Evolutionary conservation across 345 rosid species (phyloP), one percentile per base, ranked within the genome.

Genomic region (Gossypium arboreum): DNA sequence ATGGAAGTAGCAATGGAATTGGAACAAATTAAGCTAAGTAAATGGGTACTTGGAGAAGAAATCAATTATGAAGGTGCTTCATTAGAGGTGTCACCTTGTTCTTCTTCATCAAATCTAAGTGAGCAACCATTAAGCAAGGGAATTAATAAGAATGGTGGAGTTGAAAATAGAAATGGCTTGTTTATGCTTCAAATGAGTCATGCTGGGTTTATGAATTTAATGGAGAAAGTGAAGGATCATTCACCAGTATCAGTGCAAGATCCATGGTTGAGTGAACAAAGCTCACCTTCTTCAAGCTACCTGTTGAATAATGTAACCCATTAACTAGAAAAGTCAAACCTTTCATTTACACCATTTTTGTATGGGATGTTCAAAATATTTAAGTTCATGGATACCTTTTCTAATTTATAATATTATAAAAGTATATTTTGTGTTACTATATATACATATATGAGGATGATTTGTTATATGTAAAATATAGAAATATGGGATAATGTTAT

Each of bases 1-100:
- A 74, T 47, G 17, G 93, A 91, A 78, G 87, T 91, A 20, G 85
- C 88, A 4, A 76, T 77, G 61, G 91, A 89, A 70, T 70, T 91
- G 56, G 87, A 83, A 45, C 84, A 81, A 61, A 79, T 89, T 64
- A 78, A 79, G 81, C 61, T 68, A 4, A 77, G 81, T 27, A 79
- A 73, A 61, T 72, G 76, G 76, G 70, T 7, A 7, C 12, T 76
- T 55, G 50, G 69, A 5, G 82, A 74, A 60, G 86, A 77, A 58
- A 71, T 65, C 18, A 65, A 57, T 41, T 27, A 12, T 63, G 71
- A 68, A 77, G 72, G 41, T 5, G 7, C 75, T 79, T 55, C 85
- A 25, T 43, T 71, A 44, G 79, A 71, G 27, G 50, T 20, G n/a
- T 45, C 79, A 2, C 45, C 73, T 9, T 78, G 75, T 58, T 78